A percentile compares a stretch with the other conserved stretches of the same genome.
phyloP scores from a whole-genome alignment of 179 eudicot genomes.

The Patellifolia procumbens region DNA sequence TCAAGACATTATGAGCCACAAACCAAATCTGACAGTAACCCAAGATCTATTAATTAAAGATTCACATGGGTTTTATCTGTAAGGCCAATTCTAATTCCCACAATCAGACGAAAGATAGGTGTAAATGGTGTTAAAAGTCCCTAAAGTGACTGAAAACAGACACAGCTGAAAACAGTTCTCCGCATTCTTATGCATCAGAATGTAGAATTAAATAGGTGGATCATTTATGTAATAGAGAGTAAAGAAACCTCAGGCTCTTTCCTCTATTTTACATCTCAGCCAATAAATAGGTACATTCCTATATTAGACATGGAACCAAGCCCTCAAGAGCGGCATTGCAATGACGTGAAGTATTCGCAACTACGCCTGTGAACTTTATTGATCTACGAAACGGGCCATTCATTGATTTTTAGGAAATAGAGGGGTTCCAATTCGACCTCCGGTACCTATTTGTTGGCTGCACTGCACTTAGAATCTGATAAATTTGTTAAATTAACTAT shows the following conservation, averaged over 20 bases:
- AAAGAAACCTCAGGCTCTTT: too few relatives aligned
- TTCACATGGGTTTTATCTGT: constrained; percentile 25
- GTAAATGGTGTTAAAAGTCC: constrained; percentile 29
- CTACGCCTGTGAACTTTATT: too few relatives aligned
- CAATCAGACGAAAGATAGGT: constrained; percentile 11
- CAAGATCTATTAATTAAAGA: not conserved
- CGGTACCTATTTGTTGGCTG: constrained; percentile 26
- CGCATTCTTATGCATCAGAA: constrained; percentile 12
- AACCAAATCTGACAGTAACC: constrained; percentile 22
- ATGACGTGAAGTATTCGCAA: too few relatives aligned
- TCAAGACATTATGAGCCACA: constrained; percentile 12
- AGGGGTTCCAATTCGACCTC: not conserved
- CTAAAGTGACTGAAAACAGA: constrained; percentile 37
- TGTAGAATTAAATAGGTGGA: constrained; percentile 22
- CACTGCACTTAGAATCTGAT: constrained; percentile 29
- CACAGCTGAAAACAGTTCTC: constrained; percentile 23
- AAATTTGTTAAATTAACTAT: constrained; percentile 17
- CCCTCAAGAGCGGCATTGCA: too few relatives aligned
- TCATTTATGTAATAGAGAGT: constrained; percentile 22
- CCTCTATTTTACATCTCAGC: too few relatives aligned
- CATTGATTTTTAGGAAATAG: too few relatives aligned
- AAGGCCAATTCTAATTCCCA: constrained; percentile 6
- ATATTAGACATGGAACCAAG: too few relatives aligned
- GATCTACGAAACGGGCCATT: too few relatives aligned
- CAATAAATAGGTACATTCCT: too few relatives aligned